Percentiles rank a stretch among this genome's conserved stretches.
phyloP scores from a whole-genome alignment of 176 grass and related monocot species.

The Alloteropsis semialata region DNA sequence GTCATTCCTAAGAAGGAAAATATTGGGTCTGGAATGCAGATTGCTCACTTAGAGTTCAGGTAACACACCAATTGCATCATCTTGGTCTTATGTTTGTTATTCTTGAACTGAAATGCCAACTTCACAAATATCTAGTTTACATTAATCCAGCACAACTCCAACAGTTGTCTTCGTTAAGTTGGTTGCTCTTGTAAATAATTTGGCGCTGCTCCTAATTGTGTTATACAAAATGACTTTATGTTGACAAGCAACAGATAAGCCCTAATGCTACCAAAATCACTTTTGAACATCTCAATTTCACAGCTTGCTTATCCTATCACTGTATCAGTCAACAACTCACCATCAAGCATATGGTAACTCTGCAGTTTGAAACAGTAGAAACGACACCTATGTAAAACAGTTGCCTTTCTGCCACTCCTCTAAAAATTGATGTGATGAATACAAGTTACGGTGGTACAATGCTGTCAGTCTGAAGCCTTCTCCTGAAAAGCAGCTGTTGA shows the following conservation, averaged over 20 bases:
- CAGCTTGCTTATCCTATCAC: neutral
- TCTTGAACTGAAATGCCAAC: slow-evolving; percentile 9
- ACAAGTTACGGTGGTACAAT: neutral
- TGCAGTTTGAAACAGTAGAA: neutral
- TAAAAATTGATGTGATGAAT: neutral
- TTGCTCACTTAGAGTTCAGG: slow-evolving; percentile 97
- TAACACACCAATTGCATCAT: slow-evolving; percentile 24
- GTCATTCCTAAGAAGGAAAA: slow-evolving; percentile 75
- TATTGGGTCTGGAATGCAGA: slow-evolving; percentile 76
- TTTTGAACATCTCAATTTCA: neutral
- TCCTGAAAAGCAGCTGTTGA: neutral
- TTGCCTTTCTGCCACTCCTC: neutral
- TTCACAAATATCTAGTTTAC: slow-evolving; percentile 9
- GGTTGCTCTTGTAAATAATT: neutral
- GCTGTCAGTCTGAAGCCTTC: neutral
- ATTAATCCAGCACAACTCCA: neutral
- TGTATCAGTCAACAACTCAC: neutral
- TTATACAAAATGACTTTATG: neutral
- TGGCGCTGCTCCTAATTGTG: neutral
- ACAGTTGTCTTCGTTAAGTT: neutral
- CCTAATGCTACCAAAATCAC: slow-evolving; percentile 5
- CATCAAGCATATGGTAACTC: neutral
- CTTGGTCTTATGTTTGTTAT: neutral
- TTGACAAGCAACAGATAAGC: neutral
- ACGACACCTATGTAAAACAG: neutral